These are phyloP conservation scores for Auriscalpium microsporum DNA, from an alignment of 768 basidiomycete genomes.

Conservation along the genomic window DNA sequence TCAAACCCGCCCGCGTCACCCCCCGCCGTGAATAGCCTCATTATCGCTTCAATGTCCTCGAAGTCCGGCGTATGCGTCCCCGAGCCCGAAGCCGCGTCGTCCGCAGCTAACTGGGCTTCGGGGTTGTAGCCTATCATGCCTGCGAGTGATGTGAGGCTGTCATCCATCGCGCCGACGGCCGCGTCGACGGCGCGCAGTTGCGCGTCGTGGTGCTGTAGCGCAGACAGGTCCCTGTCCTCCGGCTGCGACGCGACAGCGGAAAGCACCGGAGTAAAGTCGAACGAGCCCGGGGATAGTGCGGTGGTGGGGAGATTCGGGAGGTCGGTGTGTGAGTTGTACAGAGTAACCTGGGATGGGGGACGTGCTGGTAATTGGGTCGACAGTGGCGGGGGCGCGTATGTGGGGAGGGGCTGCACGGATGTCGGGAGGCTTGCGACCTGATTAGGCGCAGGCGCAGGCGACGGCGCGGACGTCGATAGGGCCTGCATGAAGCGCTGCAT, in stretches of 20 bases:
- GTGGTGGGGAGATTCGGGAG: neutral
- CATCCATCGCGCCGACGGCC: constrained; percentile 64
- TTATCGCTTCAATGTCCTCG: constrained; percentile 12
- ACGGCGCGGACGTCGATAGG: constrained; percentile 6
- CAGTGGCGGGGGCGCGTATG: neutral
- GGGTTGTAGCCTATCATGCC: constrained; percentile 63
- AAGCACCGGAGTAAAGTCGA: neutral
- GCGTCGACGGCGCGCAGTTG: constrained; percentile 57
- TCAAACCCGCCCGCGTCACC: neutral
- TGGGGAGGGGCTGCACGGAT: neutral
- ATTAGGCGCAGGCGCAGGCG: neutral
- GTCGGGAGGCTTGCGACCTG: neutral
- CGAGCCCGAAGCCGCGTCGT: neutral
- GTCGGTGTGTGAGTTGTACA: neutral
- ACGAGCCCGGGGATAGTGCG: neutral
- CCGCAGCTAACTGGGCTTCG: constrained; percentile 16
- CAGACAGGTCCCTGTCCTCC: constrained; percentile 21
- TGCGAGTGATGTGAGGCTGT: constrained; percentile 63
- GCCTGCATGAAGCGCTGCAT: constrained; percentile 21
- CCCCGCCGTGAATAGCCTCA: neutral
- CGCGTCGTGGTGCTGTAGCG: constrained; percentile 29
- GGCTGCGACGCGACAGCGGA: constrained; percentile 22
- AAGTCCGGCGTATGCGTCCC: neutral
- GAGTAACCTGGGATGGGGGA: neutral
- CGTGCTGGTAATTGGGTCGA: neutral